Conservation (phyloP, 1,284 basidiomycete species). For the Cryptococcus sp. region DNA sequence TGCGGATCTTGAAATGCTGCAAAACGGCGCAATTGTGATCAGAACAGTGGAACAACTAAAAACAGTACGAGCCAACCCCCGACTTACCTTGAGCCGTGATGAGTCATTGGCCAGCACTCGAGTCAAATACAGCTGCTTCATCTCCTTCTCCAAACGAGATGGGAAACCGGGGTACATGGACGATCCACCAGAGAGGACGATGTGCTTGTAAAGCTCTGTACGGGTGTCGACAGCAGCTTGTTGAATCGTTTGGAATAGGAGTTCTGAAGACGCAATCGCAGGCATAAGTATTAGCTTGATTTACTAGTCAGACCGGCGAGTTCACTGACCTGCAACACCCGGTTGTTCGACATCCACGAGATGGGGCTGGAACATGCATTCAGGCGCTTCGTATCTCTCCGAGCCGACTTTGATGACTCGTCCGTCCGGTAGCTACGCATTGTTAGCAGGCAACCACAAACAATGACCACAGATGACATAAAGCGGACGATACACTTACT, state of each 20-base stretch:
- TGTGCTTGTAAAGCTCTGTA: conserved; percentile 93
- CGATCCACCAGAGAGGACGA: conserved; percentile 95
- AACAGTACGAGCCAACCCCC: not conserved
- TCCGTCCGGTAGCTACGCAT: conserved; percentile 83
- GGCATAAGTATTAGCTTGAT: not conserved
- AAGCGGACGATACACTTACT: conserved; percentile 57
- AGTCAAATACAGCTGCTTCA: conserved; percentile 97
- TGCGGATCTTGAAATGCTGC: conserved; percentile 98
- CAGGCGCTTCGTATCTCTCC: conserved; percentile 99
- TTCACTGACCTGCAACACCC: conserved; percentile 77
- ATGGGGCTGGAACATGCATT: conserved; percentile 99
- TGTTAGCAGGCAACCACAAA: not conserved
- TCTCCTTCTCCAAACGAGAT: conserved; percentile 95
- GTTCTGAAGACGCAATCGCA: conserved; percentile 60
- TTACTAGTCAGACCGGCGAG: too few relatives aligned
- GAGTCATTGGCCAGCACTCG: conserved; percentile 85
- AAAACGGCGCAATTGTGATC: not conserved
- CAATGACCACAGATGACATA: not conserved
- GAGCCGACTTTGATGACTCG: conserved; percentile 96
- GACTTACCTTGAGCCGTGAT: conserved; percentile 76
- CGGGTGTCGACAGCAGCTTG: conserved; percentile 87
- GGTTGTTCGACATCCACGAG: conserved; percentile 96
- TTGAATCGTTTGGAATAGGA: conserved; percentile 97
- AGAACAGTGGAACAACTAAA: not conserved
- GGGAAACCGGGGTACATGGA: conserved; percentile 99